Conservation (phyloP, 208 protist species). For the Crithidia expoeki region DNA sequence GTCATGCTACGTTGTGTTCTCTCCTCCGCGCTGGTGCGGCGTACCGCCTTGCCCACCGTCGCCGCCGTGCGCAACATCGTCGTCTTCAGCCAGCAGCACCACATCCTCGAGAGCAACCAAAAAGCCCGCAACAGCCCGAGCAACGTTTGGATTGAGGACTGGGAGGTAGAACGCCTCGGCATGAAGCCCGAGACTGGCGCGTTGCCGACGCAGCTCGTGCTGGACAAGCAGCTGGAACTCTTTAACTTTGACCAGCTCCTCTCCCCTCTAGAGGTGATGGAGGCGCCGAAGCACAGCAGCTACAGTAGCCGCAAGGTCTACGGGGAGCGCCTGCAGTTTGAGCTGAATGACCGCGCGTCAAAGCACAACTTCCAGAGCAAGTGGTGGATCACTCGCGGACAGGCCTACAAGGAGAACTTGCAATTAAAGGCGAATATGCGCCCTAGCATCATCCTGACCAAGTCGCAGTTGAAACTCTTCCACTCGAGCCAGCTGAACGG, state of each 20-base stretch:
- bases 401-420: constrained; percentile 83
- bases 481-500: constrained; percentile 81
- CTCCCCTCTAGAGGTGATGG: constrained; percentile 81
- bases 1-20: constrained; percentile 60
- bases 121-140: constrained; percentile 84
- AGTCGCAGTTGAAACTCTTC: constrained; percentile 70
- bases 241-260: constrained; percentile 91
- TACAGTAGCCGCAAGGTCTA: constrained; percentile 87
- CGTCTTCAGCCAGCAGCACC: constrained; percentile 87
- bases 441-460: constrained; percentile 72
- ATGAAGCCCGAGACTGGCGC: constrained; percentile 71
- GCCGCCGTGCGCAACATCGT: constrained; percentile 59
- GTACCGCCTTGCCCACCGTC: constrained; percentile 9
- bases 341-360: constrained; percentile 87
- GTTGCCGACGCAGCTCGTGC: constrained; percentile 67
- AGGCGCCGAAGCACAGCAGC: constrained; percentile 87
- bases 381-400: constrained; percentile 79
- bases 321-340: constrained; percentile 83
- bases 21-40: constrained; percentile 23
- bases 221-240: constrained; percentile 87
- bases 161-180: constrained; percentile 74
- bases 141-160: constrained; percentile 91
- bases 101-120: constrained; percentile 87
- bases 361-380: constrained; percentile 86
- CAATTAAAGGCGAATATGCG: constrained; percentile 77